phyloP scores from a whole-genome alignment of 192 early-diverging fungal species.

The Rhizophagus clarus region DNA sequence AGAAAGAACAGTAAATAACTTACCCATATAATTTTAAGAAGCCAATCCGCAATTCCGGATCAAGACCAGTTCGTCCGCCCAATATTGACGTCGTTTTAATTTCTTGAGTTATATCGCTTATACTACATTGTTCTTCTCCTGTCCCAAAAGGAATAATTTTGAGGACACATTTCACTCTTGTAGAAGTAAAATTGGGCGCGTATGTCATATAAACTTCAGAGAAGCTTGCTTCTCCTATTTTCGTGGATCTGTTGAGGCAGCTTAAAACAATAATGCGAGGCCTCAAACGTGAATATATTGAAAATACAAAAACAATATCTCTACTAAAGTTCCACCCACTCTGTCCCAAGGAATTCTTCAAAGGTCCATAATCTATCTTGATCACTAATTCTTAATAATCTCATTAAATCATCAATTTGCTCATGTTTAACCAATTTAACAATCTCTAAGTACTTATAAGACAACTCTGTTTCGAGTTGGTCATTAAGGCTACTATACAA shows the following conservation, averaged over 20 bases:
- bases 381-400: neutral
- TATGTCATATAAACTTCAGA: slow-evolving; percentile 73
- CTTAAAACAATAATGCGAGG: neutral
- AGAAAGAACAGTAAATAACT: neutral
- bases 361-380: slow-evolving; percentile 12
- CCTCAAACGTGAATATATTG: neutral
- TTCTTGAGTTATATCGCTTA: slow-evolving; percentile 65
- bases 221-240: slow-evolving; percentile 87
- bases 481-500: neutral
- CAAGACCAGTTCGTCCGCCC: slow-evolving; percentile 49
- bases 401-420: neutral
- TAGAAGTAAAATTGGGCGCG: slow-evolving; percentile 35
- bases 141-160: slow-evolving; percentile 83
- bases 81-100: slow-evolving; percentile 59
- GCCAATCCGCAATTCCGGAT: slow-evolving; percentile 39
- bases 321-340: neutral
- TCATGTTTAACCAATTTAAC: neutral
- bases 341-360: slow-evolving; percentile 19
- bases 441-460: neutral
- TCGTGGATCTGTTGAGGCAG: slow-evolving; percentile 33
- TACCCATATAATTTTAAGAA: slow-evolving; percentile 48
- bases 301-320: neutral
- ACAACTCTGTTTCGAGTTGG: neutral
- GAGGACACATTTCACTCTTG: slow-evolving; percentile 57
- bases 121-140: slow-evolving; percentile 48